phyloP scores from a whole-genome alignment of 192 early-diverging fungal genomes.

The Diversispora eburnea region DNA sequence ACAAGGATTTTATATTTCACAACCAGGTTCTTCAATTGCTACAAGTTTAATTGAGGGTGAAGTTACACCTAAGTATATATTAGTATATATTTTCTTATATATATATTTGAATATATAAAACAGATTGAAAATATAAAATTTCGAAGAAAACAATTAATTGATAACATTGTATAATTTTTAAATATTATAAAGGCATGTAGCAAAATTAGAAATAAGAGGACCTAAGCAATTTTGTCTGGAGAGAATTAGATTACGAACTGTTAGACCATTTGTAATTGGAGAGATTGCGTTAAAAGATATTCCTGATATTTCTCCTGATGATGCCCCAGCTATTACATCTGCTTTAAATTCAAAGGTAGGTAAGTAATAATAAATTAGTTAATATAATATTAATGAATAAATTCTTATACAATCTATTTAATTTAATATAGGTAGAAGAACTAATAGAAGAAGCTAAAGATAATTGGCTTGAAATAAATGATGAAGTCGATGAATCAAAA shows the following conservation, averaged over 20 bases:
- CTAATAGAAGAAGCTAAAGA: slow-evolving; percentile 65
- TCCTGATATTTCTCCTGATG: slow-evolving; percentile 45
- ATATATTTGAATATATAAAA: too few species aligned
- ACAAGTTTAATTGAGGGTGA: slow-evolving; percentile 87
- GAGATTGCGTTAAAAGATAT: slow-evolving; percentile 59
- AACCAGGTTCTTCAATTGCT: slow-evolving; percentile 91
- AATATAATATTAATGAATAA: neutral
- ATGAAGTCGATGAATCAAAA: neutral
- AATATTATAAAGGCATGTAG: slow-evolving; percentile 36
- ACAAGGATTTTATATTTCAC: slow-evolving; percentile 72
- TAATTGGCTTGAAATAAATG: slow-evolving; percentile 44
- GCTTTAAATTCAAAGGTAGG: slow-evolving; percentile 55
- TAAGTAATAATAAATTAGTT: neutral
- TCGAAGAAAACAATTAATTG: too few species aligned
- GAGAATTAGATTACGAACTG: slow-evolving; percentile 69
- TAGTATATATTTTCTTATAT: neutral
- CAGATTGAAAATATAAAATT: too few species aligned
- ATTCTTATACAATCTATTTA: neutral
- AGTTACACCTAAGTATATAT: slow-evolving; percentile 58
- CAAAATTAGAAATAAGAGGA: slow-evolving; percentile 60
- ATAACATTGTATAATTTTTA: too few species aligned
- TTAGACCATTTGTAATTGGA: slow-evolving; percentile 84
- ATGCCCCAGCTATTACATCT: slow-evolving; percentile 50
- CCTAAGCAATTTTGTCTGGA: slow-evolving; percentile 62
- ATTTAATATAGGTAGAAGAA: slow-evolving; percentile 43